These are phyloP conservation scores for Forsythia viridissima DNA, from an alignment of 257 asterid species.

Conservation along the genomic window DNA sequence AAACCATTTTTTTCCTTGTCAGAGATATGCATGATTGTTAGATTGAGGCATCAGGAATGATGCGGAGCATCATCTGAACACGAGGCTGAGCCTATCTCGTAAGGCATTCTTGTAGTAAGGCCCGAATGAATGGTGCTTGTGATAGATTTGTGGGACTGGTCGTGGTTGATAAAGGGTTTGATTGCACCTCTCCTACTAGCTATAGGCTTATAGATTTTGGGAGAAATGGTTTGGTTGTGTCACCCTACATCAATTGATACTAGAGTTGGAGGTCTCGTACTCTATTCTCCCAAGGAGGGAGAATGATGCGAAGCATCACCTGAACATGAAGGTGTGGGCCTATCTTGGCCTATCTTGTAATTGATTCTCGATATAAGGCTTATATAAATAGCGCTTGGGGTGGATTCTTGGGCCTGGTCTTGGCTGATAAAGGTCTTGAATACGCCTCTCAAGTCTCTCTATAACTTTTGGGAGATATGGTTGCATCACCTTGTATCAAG, in stretches of 20 bases:
- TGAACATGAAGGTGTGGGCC: neutral
- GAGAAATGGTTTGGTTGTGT: neutral
- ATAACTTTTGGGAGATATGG: neutral
- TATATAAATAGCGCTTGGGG: neutral
- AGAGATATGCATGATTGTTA: constrained; percentile 5
- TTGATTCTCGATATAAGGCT: neutral
- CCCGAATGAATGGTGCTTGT: neutral
- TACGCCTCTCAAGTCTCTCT: neutral
- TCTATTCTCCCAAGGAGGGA: neutral
- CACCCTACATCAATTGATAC: neutral
- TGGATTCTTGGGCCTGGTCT: neutral
- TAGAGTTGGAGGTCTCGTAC: neutral
- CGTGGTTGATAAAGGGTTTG: neutral
- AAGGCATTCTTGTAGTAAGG: neutral
- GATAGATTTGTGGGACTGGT: neutral
- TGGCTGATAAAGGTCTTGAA: neutral
- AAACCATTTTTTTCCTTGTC: constrained; percentile 9
- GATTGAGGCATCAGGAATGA: neutral
- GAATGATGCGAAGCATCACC: neutral
- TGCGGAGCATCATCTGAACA: neutral
- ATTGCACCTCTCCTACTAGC: neutral
- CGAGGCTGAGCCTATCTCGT: neutral
- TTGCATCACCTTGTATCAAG: neutral
- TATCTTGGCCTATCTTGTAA: neutral
- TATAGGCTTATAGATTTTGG: neutral